Percentiles rank a stretch among this genome's conserved stretches.
These are phyloP conservation scores for Hirschioporus abietinus DNA, from an alignment of 768 basidiomycete genomes.

Conservation along the genomic window DNA sequence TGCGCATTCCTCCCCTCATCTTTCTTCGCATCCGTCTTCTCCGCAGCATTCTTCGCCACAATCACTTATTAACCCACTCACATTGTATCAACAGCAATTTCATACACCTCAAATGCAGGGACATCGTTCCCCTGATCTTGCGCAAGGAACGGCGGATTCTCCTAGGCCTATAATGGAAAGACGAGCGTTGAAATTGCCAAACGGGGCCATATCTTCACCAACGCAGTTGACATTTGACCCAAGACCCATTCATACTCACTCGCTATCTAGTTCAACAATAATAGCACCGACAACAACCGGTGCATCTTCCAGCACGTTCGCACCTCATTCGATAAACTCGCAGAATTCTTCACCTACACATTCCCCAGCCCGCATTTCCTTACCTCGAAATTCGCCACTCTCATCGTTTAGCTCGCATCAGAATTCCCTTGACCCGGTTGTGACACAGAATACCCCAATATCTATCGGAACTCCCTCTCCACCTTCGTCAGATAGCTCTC, in stretches of 20 bases:
- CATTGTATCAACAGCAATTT: conserved; percentile 4
- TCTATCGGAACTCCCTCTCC: neutral
- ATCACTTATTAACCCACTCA: conserved; percentile 3
- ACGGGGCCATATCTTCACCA: neutral
- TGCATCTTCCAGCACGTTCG: conserved; percentile 1
- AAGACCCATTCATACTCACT: conserved; percentile 32
- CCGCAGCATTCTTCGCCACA: neutral
- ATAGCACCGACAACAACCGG: conserved; percentile 1
- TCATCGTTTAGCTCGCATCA: neutral
- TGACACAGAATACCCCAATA: neutral
- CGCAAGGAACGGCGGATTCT: neutral
- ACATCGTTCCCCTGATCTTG: neutral
- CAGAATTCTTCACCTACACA: neutral
- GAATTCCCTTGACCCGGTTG: neutral
- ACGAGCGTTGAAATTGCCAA: neutral
- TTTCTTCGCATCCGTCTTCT: neutral
- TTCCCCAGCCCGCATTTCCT: neutral
- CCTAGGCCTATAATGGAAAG: neutral
- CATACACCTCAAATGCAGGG: neutral
- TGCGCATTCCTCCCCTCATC: neutral
- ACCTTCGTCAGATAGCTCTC: neutral
- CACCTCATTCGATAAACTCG: neutral
- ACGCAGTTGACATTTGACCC: neutral
- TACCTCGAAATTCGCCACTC: neutral
- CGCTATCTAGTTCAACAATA: conserved; percentile 30